These are phyloP conservation scores for Phlegmacium glaucopus DNA, from an alignment of 768 basidiomycete species.

Conservation along the genomic window DNA sequence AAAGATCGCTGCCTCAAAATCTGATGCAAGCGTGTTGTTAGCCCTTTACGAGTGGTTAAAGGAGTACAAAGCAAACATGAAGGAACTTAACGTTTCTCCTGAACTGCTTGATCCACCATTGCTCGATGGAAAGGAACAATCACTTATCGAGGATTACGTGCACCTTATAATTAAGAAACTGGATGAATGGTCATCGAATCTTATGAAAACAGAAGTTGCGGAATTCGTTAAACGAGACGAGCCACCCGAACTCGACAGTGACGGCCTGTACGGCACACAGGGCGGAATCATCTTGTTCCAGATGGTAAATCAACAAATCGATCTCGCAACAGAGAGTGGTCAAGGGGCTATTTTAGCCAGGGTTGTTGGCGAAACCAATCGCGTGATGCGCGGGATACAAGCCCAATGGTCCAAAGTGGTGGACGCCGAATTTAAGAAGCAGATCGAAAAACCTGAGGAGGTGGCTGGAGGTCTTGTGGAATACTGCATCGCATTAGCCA, in stretches of 20 bases:
- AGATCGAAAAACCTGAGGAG: constrained; percentile 85
- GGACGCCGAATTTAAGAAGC: constrained; percentile 84
- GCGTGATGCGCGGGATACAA: constrained; percentile 88
- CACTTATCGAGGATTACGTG: constrained; percentile 93
- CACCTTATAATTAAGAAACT: constrained; percentile 90
- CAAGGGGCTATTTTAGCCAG: constrained; percentile 91
- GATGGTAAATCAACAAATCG: constrained; percentile 97
- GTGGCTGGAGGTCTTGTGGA: constrained; percentile 87
- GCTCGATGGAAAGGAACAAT: constrained; percentile 93
- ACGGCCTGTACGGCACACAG: constrained; percentile 88
- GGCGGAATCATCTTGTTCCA: constrained; percentile 95
- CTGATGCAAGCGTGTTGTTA: constrained; percentile 86
- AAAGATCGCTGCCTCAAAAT: constrained; percentile 64
- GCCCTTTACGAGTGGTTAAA: constrained; percentile 92
- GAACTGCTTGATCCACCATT: constrained; percentile 86
- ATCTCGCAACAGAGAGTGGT: constrained; percentile 91
- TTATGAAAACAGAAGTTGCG: constrained; percentile 86
- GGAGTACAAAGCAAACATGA: constrained; percentile 94
- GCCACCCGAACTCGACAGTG: constrained; percentile 86
- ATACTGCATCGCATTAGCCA: constrained; percentile 94
- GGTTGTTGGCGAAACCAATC: constrained; percentile 83
- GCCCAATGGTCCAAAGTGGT: constrained; percentile 83
- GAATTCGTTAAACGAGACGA: constrained; percentile 82
- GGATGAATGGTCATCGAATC: constrained; percentile 93
- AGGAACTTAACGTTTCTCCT: constrained; percentile 79